phyloP scores from a whole-genome alignment of 495 filamentous ascomycete species.

The Hyaloscypha hepaticicola region DNA sequence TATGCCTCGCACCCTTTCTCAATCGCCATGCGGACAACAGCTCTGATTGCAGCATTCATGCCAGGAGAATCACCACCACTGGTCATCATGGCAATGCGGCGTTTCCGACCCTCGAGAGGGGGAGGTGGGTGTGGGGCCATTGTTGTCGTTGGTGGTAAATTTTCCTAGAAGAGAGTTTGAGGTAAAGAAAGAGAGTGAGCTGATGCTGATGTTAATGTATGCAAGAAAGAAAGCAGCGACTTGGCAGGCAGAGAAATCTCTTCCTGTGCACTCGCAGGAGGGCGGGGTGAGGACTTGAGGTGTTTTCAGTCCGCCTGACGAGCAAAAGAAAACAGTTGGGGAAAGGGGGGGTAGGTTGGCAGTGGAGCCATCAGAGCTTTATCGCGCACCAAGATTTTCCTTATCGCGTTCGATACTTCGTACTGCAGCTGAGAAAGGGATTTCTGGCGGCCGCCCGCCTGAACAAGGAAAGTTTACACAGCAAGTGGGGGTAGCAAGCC shows the following conservation, averaged over 20 bases:
- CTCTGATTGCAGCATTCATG: conserved; percentile 94
- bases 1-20: conserved; percentile 84
- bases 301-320: conserved; percentile 15
- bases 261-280: background rate
- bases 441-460: background rate
- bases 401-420: conserved; percentile 3
- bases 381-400: conserved; percentile 13
- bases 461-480: conserved; percentile 2
- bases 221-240: conserved; percentile 41
- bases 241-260: conserved; percentile 1
- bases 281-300: conserved; percentile 16
- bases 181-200: background rate
- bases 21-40: conserved; percentile 90
- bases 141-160: conserved; percentile 4
- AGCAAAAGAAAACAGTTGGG: conserved; percentile 19
- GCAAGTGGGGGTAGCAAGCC: conserved; percentile 3
- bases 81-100: conserved; percentile 84
- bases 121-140: conserved; percentile 29
- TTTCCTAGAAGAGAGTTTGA: too few species aligned
- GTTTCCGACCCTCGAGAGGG: conserved; percentile 25
- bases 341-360: too few species aligned
- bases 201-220: background rate
- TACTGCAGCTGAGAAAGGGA: background rate
- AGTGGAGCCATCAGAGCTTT: conserved; percentile 15
- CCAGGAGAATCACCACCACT: conserved; percentile 96